Percentiles rank a stretch among this genome's conserved stretches.
Evolutionary conservation across 2,329 filamentous ascomycete genomes (phyloP).

Genomic region (Trichophyton mentagrophytes): DNA sequence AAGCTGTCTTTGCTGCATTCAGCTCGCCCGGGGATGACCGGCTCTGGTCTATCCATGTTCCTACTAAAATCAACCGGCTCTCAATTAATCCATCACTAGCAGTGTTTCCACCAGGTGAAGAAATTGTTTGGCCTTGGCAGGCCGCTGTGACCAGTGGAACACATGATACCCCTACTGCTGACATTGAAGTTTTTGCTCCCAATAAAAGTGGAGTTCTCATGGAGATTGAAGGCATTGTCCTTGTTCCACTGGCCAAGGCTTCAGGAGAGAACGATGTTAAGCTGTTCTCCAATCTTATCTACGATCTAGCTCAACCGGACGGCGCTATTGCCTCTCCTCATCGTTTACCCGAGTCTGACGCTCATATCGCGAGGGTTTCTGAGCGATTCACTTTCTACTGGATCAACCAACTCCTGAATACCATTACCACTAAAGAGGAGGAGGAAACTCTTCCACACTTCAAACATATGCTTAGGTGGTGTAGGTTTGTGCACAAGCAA

Average conservation of each 20-base stretch:
- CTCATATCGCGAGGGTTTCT: neutral
- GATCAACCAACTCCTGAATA: neutral
- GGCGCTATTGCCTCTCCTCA: neutral
- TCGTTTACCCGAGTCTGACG: neutral
- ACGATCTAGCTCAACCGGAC: neutral
- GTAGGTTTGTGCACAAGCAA: neutral
- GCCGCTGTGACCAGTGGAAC: neutral
- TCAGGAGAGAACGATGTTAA: neutral
- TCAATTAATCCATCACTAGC: slow-evolving; percentile 3
- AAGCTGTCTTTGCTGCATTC: slow-evolving; percentile 13
- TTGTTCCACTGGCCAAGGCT: neutral
- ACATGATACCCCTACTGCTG: neutral
- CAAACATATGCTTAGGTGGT: neutral
- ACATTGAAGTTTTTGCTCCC: neutral
- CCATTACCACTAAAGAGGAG: neutral
- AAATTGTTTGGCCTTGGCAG: neutral
- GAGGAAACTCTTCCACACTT: neutral
- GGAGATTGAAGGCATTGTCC: neutral
- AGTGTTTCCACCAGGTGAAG: neutral
- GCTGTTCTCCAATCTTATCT: neutral
- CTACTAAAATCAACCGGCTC: slow-evolving; percentile 5
- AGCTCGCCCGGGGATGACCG: slow-evolving; percentile 13
- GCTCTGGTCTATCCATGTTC: slow-evolving; percentile 13
- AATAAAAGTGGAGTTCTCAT: neutral
- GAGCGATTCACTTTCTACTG: neutral